Base-by-base conservation (phyloP, 768 basidiomycete genomes). In the Rhodotorula toruloides region DNA sequence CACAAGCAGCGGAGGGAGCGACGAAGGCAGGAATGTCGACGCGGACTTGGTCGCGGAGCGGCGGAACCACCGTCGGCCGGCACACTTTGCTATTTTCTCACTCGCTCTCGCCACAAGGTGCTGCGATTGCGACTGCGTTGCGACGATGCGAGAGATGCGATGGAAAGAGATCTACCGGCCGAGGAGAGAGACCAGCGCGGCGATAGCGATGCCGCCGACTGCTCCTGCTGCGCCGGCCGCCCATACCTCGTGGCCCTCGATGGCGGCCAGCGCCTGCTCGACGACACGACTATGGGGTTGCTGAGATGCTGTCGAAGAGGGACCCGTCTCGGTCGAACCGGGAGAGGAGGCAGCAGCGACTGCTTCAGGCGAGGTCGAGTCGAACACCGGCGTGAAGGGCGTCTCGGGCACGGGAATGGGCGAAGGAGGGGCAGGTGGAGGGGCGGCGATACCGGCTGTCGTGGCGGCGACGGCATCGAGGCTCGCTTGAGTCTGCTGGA, bases 401-500 rank as follows among this genome's bases (percentile, higher is more conserved):
- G 44, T 46, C 19, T 46, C 44, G 44, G 44, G n/a, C 13, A 46
- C 9, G 44, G 54, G 17, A 19, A 17, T 14, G 3, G 53, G 36
- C 1, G 53, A 2, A 17, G 11, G 40, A 42, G 54, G 54, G 1
- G 40, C 10, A 43, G 54, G 40, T 25, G 44, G 44, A 17, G 54
- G 27, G 14, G 54, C 3, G 21, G 39, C 5, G 29, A 46, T 34
- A 36, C 32, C 52, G 25, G 44, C 31, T 5, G 52, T 57, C 22
- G 52, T 34, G 1, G 58, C 25, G 32, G 62, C n/a, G n/a, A 71
- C 58, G 2, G 52, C 31, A 32, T 67, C 65, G 31, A 71, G 58
- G 40, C 64, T 71, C 13, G 29, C 27, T 25, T 71, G 70, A 5
- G 70, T 62, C 22, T 67, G 65, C 32, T 52, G 39, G 12, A 71